Evolutionary conservation across 1,139 yeast species (phyloP), one percentile per base, ranked within the genome.

Genomic region (Candida mesenterica): DNA sequence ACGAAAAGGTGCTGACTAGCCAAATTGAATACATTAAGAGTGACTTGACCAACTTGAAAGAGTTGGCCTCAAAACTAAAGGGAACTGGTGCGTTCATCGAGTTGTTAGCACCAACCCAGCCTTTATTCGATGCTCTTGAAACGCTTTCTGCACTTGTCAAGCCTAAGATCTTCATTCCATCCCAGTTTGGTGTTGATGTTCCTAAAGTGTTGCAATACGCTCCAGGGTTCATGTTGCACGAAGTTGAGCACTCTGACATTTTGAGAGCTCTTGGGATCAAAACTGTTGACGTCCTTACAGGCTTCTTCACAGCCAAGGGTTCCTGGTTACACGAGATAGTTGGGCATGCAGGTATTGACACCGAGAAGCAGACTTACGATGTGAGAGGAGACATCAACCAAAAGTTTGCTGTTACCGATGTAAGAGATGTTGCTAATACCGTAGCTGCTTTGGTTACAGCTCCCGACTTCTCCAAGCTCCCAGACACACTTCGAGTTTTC

Each of bases 171-270:
- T 79, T 68, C 55, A 68, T 80, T 39, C 83, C 86, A 24, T 74
- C 85, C 3, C 85, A 79, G 49, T 80, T 75, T 47, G 87, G 87
- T 31, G 50, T 62, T 28, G 77, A 77, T 34, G 41, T 65, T 24
- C 50, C 43, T 5, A 46, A 52, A 13, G 53, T 51, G 13, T 41
- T 44, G 8, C 44, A 43, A 19, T 40, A 46, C 36, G 53, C 62
- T 19, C 68, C 69, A 3, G 66, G 65, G 1, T 61, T 66, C 46
- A 50, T 75, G 23, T 46, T 37, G 1, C 15, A 43, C 16, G 80
- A 80, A 57, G 33, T 50, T 1, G 53, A 48, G 1, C 78, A 72
- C 48, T 58, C 72, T 3, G 51, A 52, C 3, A 53, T 50, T 8
- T 66, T 77, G 14, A 60, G 78, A 46, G 56, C 49, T n/a, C 53